Evolutionary conservation across 2,329 filamentous ascomycete genomes (phyloP), one percentile per base, ranked within the genome.

Genomic region (Xylaria sp.): DNA sequence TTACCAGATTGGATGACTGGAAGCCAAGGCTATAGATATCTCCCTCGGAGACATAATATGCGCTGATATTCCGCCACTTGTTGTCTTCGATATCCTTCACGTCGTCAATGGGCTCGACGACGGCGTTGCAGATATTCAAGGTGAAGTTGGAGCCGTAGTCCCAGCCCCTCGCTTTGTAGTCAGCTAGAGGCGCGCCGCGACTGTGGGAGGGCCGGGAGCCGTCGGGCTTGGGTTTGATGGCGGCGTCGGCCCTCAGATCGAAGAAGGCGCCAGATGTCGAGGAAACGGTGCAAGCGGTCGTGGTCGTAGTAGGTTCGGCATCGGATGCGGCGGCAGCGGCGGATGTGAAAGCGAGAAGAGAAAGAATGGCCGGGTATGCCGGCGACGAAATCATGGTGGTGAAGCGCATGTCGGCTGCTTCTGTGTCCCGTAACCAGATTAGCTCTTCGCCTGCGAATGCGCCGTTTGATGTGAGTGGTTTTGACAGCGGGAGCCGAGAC

Each of bases 131-230:
- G 74, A 96, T 90, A 81, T 96, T 96, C 75, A 95, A 78, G 1
- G 92, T 95, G 76, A 96, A 96, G 82, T 95, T 95, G 71, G 89
- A 88, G 71, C 88, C 89, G 74, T 94, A 93, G 80, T 95, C 93
- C 78, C 89, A 92, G 40, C 93, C 93, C 67, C 87, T 87, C 7
- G 91, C 89, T 71, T 88, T 85, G 79, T 89, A 89, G 76, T 89
- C 87, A 38, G 82, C 80, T 10, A 80, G 80, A 11, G 81, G 79
- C 33, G 77, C 79, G 15, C 81, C 81, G 70, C 81, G 82, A 69
- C 71, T 75, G 56, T 74, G 67, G 1, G 81, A 79, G 15, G 81
- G 76, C 73, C 85, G 85, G 36, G 77, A 76, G 6, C 80, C 83
- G 54, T 85, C 81, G 26, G 81, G 79, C 4, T 80, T 77, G 17